Base-by-base conservation (phyloP, 352 stramenopile genomes). In the Globisporangium cylindrosporum region DNA sequence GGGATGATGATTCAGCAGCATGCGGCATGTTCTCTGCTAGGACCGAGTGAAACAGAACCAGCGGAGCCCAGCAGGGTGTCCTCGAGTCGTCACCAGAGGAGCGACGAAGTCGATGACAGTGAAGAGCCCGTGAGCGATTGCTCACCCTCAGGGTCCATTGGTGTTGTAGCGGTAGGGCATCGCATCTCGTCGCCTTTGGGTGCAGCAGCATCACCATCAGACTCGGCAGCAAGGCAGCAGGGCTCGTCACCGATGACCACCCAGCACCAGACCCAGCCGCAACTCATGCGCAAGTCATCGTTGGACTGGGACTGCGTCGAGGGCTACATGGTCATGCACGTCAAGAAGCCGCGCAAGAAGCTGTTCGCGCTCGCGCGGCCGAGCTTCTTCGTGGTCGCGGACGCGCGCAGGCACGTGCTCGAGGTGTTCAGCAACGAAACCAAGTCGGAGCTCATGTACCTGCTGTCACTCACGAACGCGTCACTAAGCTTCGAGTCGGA, bases 401-500 rank as follows among this genome's bases (percentile, higher is more conserved):
- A 88, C 62, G 70, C 73, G 14, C 65, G 36, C 65, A 87, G 88
- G 58, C 75, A 80, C 58, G 73, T 84, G 55, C 77, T 92, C 32
- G 79, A 90, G 57, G 73, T 90, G 51, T 92, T 90, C 64, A 86
- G 74, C 66, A 90, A 79, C 66, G 81, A 91, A 29, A 67, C 73
- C 20, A 73, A 79, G 24, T 65, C 71, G 7, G 82, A 89, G 43
- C 68, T 85, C 4, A 69, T 92, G 29, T 94, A 88, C 56, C 64
- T 86, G 56, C 69, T 94, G 54, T 91, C 84, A 20, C 74, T 94
- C 7, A 74, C 74, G 1, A 73, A 80, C 20, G 84, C 80, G 0
- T 60, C 81, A 58, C 68, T 94, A 48, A 80, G 76, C 29, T 91
- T 90, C 61, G 86, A 94, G 62, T 79, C 84, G 25, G 83, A 91